These are phyloP conservation scores for Candida peoriensis DNA, from an alignment of 805 yeast genomes.

Conservation along the genomic window DNA sequence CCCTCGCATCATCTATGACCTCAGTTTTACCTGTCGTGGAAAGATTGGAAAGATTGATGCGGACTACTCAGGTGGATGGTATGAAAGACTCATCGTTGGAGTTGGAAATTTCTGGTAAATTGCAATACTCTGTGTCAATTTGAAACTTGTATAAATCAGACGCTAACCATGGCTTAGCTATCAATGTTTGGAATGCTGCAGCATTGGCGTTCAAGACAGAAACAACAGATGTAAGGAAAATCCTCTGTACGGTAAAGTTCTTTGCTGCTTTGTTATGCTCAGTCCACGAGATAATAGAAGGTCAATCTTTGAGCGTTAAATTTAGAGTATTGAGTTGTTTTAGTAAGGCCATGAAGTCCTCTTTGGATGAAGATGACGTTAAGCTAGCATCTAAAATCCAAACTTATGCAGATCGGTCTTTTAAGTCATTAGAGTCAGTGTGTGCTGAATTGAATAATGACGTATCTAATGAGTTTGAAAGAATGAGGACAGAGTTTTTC, in stretches of 20 bases:
- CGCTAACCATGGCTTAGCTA: conserved; percentile 16
- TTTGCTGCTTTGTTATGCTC: conserved; percentile 29
- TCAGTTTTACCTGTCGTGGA: conserved; percentile 29
- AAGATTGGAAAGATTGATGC: conserved; percentile 25
- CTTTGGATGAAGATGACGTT: conserved; percentile 23
- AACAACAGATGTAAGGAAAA: conserved; percentile 4
- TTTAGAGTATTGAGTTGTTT: conserved; percentile 29
- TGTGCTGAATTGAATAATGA: conserved; percentile 8
- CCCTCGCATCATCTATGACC: conserved; percentile 14
- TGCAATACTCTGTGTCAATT: background rate
- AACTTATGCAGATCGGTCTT: conserved; percentile 25
- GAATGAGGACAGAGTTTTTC: conserved; percentile 25
- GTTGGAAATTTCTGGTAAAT: conserved; percentile 23
- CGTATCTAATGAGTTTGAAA: conserved; percentile 11
- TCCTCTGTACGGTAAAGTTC: conserved; percentile 16
- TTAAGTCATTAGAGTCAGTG: conserved; percentile 19
- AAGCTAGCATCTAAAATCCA: conserved; percentile 22
- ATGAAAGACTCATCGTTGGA: conserved; percentile 16
- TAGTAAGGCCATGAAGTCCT: conserved; percentile 23
- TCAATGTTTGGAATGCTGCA: conserved; percentile 34
- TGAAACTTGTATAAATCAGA: too few relatives aligned
- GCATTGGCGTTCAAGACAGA: conserved; percentile 24
- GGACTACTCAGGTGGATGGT: conserved; percentile 18
- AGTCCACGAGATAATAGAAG: conserved; percentile 25
- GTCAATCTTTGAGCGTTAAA: conserved; percentile 19